Percentiles rank a stretch among this genome's conserved stretches.
Conservation (phyloP, 257 asterid genomes). For the Solanum sitiens region DNA sequence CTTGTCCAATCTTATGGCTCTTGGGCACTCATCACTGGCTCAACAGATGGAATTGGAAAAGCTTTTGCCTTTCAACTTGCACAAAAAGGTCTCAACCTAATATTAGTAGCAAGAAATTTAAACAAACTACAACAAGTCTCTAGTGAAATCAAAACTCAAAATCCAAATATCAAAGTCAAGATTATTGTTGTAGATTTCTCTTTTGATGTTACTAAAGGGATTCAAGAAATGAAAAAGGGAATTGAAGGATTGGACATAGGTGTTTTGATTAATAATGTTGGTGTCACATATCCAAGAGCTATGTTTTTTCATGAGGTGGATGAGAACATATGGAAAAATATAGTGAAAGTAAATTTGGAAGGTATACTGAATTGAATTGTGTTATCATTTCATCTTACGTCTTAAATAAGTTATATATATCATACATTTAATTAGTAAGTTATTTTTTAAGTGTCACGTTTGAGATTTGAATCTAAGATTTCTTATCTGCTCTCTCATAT, state of each 20-base stretch:
- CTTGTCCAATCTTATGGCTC: constrained; percentile 46
- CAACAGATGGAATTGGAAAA: constrained; percentile 80
- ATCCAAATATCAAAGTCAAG: constrained; percentile 16
- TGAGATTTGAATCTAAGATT: not conserved
- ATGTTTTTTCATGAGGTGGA: constrained; percentile 68
- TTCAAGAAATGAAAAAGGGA: constrained; percentile 13
- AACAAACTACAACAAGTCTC: constrained; percentile 36
- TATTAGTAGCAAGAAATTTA: constrained; percentile 39
- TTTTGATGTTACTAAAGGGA: not conserved
- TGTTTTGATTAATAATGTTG: constrained; percentile 73
- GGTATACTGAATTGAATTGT: constrained; percentile 3
- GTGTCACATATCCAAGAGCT: constrained; percentile 61
- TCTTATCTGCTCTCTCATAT: not conserved
- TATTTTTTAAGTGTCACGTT: not conserved
- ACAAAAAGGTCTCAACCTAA: constrained; percentile 43
- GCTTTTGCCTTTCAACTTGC: constrained; percentile 75
- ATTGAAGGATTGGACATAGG: constrained; percentile 60
- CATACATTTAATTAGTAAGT: not conserved
- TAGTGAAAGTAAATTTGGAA: constrained; percentile 54
- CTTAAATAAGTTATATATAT: not conserved
- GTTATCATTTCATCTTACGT: not conserved
- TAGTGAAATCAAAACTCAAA: constrained; percentile 18
- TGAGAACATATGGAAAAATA: constrained; percentile 43
- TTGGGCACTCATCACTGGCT: constrained; percentile 81
- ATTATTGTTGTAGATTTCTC: constrained; percentile 42